These are phyloP conservation scores for Atkinsonella hypoxylon DNA, from an alignment of 2,329 filamentous ascomycete species.

Conservation along the genomic window DNA sequence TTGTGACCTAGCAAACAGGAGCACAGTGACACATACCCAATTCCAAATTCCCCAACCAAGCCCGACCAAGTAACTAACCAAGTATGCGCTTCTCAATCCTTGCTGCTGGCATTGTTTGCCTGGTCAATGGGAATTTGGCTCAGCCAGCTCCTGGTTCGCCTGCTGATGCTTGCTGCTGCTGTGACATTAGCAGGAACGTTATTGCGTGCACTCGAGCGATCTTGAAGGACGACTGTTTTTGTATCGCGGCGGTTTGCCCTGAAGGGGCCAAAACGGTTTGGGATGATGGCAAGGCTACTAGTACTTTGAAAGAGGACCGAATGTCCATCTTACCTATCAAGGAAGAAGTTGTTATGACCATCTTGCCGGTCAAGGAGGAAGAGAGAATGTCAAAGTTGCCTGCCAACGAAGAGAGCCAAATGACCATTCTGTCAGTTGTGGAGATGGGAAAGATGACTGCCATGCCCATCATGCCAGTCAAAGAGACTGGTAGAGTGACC, in stretches of 20 bases:
- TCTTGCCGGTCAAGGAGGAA: background rate
- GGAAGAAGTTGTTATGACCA: background rate
- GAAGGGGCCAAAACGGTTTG: conserved; percentile 10
- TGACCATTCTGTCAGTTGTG: background rate
- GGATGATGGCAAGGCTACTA: background rate
- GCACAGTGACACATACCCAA: too few species aligned
- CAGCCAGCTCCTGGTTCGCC: conserved; percentile 1
- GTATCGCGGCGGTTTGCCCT: conserved; percentile 15
- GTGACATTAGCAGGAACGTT: conserved; percentile 13
- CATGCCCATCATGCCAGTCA: background rate
- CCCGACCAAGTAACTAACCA: background rate
- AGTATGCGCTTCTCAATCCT: conserved; percentile 15
- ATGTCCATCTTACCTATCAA: background rate
- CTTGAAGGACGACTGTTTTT: conserved; percentile 15
- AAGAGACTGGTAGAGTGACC: background rate
- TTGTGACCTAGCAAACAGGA: background rate
- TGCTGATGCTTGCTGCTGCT: conserved; percentile 22
- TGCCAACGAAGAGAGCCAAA: background rate
- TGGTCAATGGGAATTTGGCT: conserved; percentile 3
- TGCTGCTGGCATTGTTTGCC: conserved; percentile 7
- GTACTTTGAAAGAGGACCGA: background rate
- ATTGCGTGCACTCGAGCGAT: conserved; percentile 15
- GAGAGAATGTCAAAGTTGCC: background rate
- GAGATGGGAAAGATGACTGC: background rate
- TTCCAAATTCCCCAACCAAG: background rate